phyloP scores from a whole-genome alignment of 139 green algal genomes.

The Coccomyxa sp. region DNA sequence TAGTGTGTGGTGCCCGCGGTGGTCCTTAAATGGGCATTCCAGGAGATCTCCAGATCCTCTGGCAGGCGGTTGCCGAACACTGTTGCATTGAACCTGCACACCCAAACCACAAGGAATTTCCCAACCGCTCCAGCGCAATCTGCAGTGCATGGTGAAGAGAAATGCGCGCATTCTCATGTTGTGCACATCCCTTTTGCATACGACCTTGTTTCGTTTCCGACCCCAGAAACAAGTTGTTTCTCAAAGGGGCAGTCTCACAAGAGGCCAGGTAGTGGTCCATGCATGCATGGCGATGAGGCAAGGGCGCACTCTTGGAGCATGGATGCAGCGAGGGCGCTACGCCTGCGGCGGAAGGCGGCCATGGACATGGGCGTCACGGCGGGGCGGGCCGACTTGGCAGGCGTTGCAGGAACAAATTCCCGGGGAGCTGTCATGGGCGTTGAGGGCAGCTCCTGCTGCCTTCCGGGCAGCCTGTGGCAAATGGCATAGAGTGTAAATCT shows the following conservation, averaged over 20 bases:
- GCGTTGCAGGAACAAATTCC: neutral
- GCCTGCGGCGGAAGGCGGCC: conserved; percentile 26
- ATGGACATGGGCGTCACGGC: neutral
- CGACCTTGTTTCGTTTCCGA: too few species aligned
- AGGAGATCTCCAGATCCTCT: conserved; percentile 45
- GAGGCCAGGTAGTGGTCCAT: too few species aligned
- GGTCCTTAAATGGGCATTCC: conserved; percentile 47
- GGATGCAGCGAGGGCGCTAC: conserved; percentile 19
- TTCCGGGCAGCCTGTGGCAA: too few species aligned
- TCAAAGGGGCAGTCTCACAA: neutral
- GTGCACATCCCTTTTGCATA: neutral
- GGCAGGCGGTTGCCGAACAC: conserved; percentile 46
- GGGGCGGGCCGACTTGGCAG: neutral
- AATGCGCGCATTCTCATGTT: neutral
- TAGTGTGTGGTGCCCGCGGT: conserved; percentile 59
- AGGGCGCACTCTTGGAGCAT: conserved; percentile 3
- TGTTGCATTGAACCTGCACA: conserved; percentile 36
- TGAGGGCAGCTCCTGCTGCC: neutral
- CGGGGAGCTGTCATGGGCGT: neutral
- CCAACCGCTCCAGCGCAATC: neutral
- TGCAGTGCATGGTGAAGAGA: neutral
- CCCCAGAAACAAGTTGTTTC: neutral
- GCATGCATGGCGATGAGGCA: too few species aligned
- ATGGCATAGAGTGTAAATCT: too few species aligned
- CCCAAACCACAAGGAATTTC: neutral